Evolutionary conservation across 805 yeast species (phyloP), one percentile per base, ranked within the genome.

Genomic region (Kodamaea neixiangensis): DNA sequence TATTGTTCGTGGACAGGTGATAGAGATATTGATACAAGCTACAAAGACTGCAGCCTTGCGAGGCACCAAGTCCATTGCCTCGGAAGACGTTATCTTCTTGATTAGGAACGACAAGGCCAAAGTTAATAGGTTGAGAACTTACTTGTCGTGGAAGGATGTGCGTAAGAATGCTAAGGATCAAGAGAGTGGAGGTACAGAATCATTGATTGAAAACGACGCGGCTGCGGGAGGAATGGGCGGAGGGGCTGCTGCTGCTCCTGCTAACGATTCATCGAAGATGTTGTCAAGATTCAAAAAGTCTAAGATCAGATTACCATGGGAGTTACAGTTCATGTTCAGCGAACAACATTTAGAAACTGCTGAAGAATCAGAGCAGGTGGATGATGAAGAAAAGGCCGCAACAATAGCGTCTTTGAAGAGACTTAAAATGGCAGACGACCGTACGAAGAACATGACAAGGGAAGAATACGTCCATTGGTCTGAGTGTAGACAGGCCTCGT

Each of bases 391-490:
- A 62, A 80, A 86, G 56, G 97, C 92, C 45, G 97, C 97, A 3
- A 86, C 90, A 31, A 67, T 86, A 22, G 94, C 96, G 0, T 89
- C 96, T n/a, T 71, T 90, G 66, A 90, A 91, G 66, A 76, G 97
- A 51, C 77, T 94, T 57, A 90, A 91, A 61, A 85, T 82, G 68
- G 97, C 97, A 3, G 99, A 94, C 68, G 97, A 94, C 47, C 78
- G 99, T 54, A 94, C 99, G 0, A 82, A 77, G 56, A 80, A 86
- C 58, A 94, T 94, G 99, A 94, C 99, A 0, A 87, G 85, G 63
- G 97, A 94, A 61, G 99, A 94, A 65, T 94, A 94, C 62, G 99
- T 92, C 14, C 99, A 94, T 66, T 94, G 98, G 97, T 89, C 97
- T 10, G 99, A 94, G 63, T 94, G 99, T 69, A 81, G 99, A 54